phyloP scores from a whole-genome alignment of 345 rosid genomes.

The Citrus sinensis region DNA sequence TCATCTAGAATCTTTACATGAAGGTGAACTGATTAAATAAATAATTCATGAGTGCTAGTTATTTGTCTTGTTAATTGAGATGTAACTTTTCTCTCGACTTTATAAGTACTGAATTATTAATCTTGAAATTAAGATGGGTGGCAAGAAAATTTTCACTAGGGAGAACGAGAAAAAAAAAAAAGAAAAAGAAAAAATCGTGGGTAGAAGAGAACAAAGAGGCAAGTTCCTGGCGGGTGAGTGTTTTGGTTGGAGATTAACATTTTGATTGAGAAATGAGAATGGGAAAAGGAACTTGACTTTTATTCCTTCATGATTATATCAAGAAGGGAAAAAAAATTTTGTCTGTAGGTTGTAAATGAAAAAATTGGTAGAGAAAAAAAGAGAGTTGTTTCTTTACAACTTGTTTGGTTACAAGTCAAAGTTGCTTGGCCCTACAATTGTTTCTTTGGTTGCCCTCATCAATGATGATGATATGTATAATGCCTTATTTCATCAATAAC shows the following conservation, averaged over 20 bases:
- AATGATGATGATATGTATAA: neutral
- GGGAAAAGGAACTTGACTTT: slow-evolving; percentile 20
- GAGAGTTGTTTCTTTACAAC: neutral
- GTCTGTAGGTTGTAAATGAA: neutral
- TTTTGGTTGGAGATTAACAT: slow-evolving; percentile 10
- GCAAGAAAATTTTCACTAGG: neutral
- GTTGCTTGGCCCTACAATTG: slow-evolving; percentile 12
- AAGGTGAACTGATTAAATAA: no score
- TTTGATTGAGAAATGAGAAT: slow-evolving; percentile 1
- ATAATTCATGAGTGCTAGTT: no score
- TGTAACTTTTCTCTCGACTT: no score
- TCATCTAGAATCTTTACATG: no score
- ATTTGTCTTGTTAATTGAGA: neutral
- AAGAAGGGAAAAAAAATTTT: neutral
- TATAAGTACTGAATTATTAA: no score
- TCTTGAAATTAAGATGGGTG: neutral
- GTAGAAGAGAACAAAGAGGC: neutral
- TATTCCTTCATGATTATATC: neutral
- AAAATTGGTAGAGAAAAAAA: neutral
- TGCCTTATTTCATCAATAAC: neutral
- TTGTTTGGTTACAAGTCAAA: slow-evolving; percentile 15
- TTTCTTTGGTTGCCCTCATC: neutral
- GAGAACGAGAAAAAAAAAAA: no score
- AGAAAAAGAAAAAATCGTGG: neutral
- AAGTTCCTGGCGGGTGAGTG: slow-evolving; percentile 9